phyloP scores from a whole-genome alignment of 305 asterid species.

The Fraxinus latifolia region DNA sequence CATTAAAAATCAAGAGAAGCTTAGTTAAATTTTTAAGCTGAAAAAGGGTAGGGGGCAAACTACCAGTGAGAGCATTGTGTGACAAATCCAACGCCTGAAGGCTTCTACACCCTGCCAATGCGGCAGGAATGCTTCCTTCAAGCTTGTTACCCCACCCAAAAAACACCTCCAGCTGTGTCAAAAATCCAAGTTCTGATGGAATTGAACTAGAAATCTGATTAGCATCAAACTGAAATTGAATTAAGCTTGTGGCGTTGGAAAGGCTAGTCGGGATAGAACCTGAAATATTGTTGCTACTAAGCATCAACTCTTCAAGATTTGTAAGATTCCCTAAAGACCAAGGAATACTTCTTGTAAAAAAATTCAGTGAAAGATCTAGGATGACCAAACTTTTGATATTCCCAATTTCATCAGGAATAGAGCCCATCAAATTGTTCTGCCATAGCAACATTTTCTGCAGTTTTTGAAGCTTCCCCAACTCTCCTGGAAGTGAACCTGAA shows the following conservation, averaged over 20 bases:
- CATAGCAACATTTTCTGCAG: conserved; percentile 63
- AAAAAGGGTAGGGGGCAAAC: conserved; percentile 54
- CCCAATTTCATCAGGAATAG: conserved; percentile 60
- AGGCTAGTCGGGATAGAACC: conserved; percentile 78
- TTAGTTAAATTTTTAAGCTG: conserved; percentile 59
- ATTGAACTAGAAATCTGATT: conserved; percentile 72
- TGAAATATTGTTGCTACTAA: conserved; percentile 75
- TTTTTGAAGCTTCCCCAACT: conserved; percentile 65
- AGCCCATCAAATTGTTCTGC: conserved; percentile 68
- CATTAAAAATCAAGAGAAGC: conserved; percentile 63
- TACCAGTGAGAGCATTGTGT: conserved; percentile 63
- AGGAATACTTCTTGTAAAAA: conserved; percentile 56
- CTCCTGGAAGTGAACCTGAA: conserved; percentile 61
- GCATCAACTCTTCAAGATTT: conserved; percentile 68
- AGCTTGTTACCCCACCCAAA: conserved; percentile 89
- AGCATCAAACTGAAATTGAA: conserved; percentile 69
- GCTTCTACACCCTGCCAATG: conserved; percentile 54
- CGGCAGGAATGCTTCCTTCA: conserved; percentile 63
- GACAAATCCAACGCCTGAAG: conserved; percentile 79
- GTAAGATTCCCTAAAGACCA: conserved; percentile 62
- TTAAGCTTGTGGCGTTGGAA: conserved; percentile 52
- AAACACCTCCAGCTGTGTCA: conserved; percentile 54
- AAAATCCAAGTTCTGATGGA: conserved; percentile 57
- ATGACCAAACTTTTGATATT: conserved; percentile 46
- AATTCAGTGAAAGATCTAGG: conserved; percentile 63